Percentiles rank a stretch among this genome's conserved stretches.
phyloP scores from a whole-genome alignment of 1,284 basidiomycete genomes.

The Singerocomus inundabilis region DNA sequence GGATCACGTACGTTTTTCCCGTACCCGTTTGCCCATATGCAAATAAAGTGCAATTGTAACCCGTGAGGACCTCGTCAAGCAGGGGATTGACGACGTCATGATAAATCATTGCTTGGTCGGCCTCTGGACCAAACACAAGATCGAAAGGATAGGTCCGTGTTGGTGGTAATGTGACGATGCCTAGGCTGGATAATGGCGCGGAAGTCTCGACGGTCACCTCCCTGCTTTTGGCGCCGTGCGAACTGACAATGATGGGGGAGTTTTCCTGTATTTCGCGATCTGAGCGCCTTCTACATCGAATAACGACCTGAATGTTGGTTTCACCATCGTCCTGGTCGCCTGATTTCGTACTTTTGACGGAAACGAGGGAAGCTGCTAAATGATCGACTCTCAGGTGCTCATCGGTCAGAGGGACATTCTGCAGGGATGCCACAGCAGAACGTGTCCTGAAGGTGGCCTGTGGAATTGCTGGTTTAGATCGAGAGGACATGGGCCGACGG shows the following conservation, averaged over 20 bases:
- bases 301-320: constrained; percentile 88
- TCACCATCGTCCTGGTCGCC: constrained; percentile 47
- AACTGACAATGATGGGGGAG: constrained; percentile 80
- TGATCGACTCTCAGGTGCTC: constrained; percentile 23
- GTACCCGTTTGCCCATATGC: constrained; percentile 99
- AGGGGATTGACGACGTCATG: constrained; percentile 92
- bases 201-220: constrained; percentile 80
- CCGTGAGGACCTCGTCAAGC: constrained; percentile 89
- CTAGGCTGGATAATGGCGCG: constrained; percentile 59
- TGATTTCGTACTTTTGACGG: constrained; percentile 16
- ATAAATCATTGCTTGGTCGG: constrained; percentile 94
- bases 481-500: constrained; percentile 25
- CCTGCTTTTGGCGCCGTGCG: constrained; percentile 68
- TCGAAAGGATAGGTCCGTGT: constrained; percentile 90
- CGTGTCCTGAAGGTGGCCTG: constrained; percentile 18
- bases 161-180: constrained; percentile 63
- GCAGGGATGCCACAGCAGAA: constrained; percentile 11
- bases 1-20: constrained; percentile 91
- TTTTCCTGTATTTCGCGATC: constrained; percentile 80
- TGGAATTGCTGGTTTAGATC: constrained; percentile 16
- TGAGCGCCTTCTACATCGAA: constrained; percentile 80
- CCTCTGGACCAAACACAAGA: constrained; percentile 94
- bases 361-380: constrained; percentile 21
- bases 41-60: constrained; percentile 98
- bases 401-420: constrained; percentile 17